These are phyloP conservation scores for Blastobotrys serpentis DNA, from an alignment of 1,139 yeast genomes.

Conservation along the genomic window DNA sequence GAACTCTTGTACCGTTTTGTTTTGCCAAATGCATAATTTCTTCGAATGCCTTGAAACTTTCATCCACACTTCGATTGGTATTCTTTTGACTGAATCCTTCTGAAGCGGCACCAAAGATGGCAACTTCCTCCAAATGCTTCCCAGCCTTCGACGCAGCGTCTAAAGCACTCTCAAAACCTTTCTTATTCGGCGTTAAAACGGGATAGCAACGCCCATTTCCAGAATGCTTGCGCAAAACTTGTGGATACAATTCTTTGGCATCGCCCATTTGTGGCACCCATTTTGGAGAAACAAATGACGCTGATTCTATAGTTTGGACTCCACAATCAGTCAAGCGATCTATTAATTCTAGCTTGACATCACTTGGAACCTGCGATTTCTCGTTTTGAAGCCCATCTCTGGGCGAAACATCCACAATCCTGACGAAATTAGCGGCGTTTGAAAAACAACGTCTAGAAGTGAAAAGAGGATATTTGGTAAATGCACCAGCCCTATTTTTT, in stretches of 20 bases:
- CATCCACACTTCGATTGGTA: slow-evolving; percentile 36
- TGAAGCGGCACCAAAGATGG: slow-evolving; percentile 39
- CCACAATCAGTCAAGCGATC: slow-evolving; percentile 35
- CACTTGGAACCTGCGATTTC: slow-evolving; percentile 33
- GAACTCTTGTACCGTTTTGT: slow-evolving; percentile 29
- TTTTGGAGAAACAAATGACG: slow-evolving; percentile 41
- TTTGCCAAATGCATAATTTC: slow-evolving; percentile 33
- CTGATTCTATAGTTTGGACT: slow-evolving; percentile 34
- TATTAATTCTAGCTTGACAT: slow-evolving; percentile 35
- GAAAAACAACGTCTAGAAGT: not conserved
- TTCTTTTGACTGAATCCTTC: slow-evolving; percentile 39
- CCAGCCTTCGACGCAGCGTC: slow-evolving; percentile 26
- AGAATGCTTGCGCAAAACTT: slow-evolving; percentile 24
- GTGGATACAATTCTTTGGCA: slow-evolving; percentile 24
- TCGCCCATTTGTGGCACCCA: slow-evolving; percentile 42
- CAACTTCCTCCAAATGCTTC: slow-evolving; percentile 32
- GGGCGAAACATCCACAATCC: slow-evolving; percentile 39
- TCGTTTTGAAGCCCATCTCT: slow-evolving; percentile 42
- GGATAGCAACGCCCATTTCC: slow-evolving; percentile 34
- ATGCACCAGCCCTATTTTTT: not conserved
- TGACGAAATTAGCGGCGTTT: slow-evolving; percentile 12
- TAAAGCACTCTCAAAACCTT: slow-evolving; percentile 36
- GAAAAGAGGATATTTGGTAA: not conserved
- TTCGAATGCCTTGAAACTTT: slow-evolving; percentile 32
- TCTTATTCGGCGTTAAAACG: slow-evolving; percentile 37